phyloP scores from a whole-genome alignment of 176 grass and related monocot species.

The Microstegium vimineum region DNA sequence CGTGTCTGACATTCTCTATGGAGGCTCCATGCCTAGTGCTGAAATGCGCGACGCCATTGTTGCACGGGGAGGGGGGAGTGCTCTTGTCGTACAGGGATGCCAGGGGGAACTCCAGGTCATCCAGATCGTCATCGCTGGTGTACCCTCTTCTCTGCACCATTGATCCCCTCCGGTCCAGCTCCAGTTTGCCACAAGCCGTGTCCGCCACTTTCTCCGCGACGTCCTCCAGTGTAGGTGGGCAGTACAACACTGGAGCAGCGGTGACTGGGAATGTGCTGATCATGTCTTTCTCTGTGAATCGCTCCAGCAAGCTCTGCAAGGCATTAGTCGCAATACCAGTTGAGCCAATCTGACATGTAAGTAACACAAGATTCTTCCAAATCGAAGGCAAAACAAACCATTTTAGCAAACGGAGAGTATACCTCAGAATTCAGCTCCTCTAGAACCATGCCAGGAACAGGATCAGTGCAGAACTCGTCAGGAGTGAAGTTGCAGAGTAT shows the following conservation, averaged over 20 bases:
- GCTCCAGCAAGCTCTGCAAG: conserved; percentile 51
- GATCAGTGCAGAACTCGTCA: conserved; percentile 86
- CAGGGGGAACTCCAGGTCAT: conserved; percentile 57
- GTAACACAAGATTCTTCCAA: not conserved
- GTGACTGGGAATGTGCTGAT: conserved; percentile 52
- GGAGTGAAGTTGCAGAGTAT: conserved; percentile 82
- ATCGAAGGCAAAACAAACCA: not conserved
- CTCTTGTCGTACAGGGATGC: conserved; percentile 54
- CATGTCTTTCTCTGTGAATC: conserved; percentile 32
- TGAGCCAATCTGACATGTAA: not conserved
- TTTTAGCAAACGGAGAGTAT: not conserved
- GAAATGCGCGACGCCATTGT: not conserved
- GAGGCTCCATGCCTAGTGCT: not conserved
- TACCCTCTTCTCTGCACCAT: conserved; percentile 66
- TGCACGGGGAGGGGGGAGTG: conserved; percentile 40
- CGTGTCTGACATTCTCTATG: conserved; percentile 47
- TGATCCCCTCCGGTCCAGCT: conserved; percentile 34
- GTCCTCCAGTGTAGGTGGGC: conserved; percentile 32
- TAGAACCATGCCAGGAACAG: conserved; percentile 69
- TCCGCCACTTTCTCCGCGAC: conserved; percentile 46
- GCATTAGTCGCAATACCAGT: not conserved
- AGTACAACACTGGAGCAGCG: conserved; percentile 56
- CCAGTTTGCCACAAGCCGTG: not conserved
- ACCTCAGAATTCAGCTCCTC: conserved; percentile 78
- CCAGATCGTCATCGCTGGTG: conserved; percentile 79